These are phyloP conservation scores for Hemileccinum rubropunctum DNA, from an alignment of 768 basidiomycete species.

Conservation along the genomic window DNA sequence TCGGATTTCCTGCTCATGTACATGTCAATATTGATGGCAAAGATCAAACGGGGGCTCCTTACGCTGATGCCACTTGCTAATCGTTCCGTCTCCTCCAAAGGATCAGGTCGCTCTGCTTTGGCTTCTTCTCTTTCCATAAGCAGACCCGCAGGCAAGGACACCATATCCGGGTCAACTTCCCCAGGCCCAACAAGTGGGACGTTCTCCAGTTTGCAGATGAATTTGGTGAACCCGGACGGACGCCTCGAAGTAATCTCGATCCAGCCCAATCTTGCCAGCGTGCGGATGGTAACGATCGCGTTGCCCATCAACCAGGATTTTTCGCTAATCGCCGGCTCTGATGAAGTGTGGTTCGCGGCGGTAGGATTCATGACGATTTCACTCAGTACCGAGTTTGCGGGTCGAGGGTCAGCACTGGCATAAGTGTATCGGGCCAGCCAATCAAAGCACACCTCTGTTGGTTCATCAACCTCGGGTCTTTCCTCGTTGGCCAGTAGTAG, in stretches of 20 bases:
- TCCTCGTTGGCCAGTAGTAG: conserved; percentile 84
- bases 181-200: conserved; percentile 82
- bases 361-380: conserved; percentile 73
- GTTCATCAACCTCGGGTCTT: conserved; percentile 72
- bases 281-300: conserved; percentile 78
- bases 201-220: conserved; percentile 86
- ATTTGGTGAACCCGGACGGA: conserved; percentile 84
- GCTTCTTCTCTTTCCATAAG: conserved; percentile 61
- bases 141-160: conserved; percentile 69
- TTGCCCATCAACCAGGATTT: conserved; percentile 88
- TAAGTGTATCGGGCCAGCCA: conserved; percentile 96
- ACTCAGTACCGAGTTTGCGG: conserved; percentile 72
- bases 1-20: conserved; percentile 21
- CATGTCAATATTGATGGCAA: conserved; percentile 6
- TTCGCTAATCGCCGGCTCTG: conserved; percentile 47
- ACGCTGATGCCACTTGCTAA: conserved; percentile 4
- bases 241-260: conserved; percentile 80
- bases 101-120: conserved; percentile 29
- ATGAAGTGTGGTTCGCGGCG: conserved; percentile 21
- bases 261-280: conserved; percentile 78
- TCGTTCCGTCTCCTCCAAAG: conserved; percentile 18
- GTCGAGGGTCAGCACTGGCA: conserved; percentile 89
- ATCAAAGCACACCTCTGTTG: conserved; percentile 95
- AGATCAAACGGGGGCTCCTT: not conserved
- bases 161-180: conserved; percentile 76